phyloP scores from a whole-genome alignment of 1,284 basidiomycete genomes.

The Serendipita sp. region DNA sequence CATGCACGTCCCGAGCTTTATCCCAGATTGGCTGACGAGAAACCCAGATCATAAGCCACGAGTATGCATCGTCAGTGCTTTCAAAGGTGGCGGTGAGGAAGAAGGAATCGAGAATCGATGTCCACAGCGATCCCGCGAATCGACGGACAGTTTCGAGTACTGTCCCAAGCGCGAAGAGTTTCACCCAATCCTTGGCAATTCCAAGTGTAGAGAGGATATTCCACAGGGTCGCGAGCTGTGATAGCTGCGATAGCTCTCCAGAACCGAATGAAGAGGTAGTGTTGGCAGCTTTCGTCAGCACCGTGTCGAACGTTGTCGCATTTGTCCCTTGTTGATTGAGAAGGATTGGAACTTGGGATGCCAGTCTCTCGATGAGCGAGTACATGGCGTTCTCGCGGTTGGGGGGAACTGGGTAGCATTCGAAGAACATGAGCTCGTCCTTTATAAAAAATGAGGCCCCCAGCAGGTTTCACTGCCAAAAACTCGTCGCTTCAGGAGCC shows the following conservation, averaged over 20 bases:
- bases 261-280: neutral
- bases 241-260: neutral
- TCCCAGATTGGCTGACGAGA: slow-evolving; percentile 37
- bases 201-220: neutral
- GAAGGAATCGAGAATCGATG: slow-evolving; percentile 33
- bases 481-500: too few species aligned
- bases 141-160: slow-evolving; percentile 44
- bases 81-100: slow-evolving; percentile 50
- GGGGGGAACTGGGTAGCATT: neutral
- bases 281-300: neutral
- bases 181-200: slow-evolving; percentile 38
- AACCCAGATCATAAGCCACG: slow-evolving; percentile 41
- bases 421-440: too few species aligned
- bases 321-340: neutral
- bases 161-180: slow-evolving; percentile 46
- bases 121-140: slow-evolving; percentile 28
- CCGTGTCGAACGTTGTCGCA: neutral
- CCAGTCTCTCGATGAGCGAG: slow-evolving; percentile 4
- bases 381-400: neutral
- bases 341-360: neutral
- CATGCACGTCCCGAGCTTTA: slow-evolving; percentile 35
- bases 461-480: too few species aligned
- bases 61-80: slow-evolving; percentile 40
- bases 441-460: too few species aligned
- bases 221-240: neutral